Conservation (phyloP, 805 yeast genomes). For the Peterozyma toletana region DNA sequence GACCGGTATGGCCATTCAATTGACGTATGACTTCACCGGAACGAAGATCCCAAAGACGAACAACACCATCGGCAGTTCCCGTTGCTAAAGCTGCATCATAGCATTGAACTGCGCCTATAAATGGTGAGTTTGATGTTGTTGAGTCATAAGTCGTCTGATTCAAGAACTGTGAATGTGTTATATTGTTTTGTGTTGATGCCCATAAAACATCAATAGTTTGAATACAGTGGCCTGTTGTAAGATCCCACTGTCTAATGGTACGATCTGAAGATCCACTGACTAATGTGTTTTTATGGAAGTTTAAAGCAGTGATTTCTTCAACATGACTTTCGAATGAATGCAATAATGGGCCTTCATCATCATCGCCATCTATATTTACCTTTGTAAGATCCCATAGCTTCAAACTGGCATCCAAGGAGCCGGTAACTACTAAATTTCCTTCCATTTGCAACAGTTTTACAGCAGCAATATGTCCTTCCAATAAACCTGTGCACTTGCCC, state of each 20-base stretch:
- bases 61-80: slow-evolving; percentile 71
- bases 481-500: slow-evolving; percentile 38
- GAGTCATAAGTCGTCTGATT: slow-evolving; percentile 1
- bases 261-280: slow-evolving; percentile 67
- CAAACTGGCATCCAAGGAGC: slow-evolving; percentile 57
- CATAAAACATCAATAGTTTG: slow-evolving; percentile 66
- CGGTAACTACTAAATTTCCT: slow-evolving; percentile 40
- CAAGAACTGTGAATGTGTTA: slow-evolving; percentile 10
- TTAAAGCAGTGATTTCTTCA: slow-evolving; percentile 58
- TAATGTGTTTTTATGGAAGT: slow-evolving; percentile 43
- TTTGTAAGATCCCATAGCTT: slow-evolving; percentile 50
- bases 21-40: slow-evolving; percentile 59
- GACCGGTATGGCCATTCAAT: slow-evolving; percentile 60
- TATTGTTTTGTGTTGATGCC: slow-evolving; percentile 33
- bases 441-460: slow-evolving; percentile 56
- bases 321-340: slow-evolving; percentile 57
- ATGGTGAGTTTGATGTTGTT: slow-evolving; percentile 21
- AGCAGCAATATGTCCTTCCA: slow-evolving; percentile 56
- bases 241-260: slow-evolving; percentile 74
- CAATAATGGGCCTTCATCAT: slow-evolving; percentile 26
- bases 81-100: slow-evolving; percentile 73
- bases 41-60: slow-evolving; percentile 71
- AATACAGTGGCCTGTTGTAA: slow-evolving; percentile 54
- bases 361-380: slow-evolving; percentile 17
- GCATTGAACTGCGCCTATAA: slow-evolving; percentile 63